These are phyloP conservation scores for Cladosporium halotolerans DNA, from an alignment of 2,329 filamentous ascomycete genomes.

Conservation along the genomic window DNA sequence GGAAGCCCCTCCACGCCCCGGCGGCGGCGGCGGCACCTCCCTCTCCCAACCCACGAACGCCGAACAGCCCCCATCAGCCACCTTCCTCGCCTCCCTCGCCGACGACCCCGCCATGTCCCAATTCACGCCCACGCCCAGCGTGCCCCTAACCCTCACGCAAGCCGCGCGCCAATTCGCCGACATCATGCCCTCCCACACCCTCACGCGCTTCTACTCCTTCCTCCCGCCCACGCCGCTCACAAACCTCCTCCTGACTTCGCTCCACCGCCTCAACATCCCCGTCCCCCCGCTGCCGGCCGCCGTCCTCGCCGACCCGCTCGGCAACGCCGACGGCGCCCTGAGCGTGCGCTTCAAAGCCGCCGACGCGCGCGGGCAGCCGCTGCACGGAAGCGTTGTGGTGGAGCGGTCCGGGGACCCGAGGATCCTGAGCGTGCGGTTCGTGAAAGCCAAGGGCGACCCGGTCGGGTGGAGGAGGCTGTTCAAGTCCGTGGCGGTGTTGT, in stretches of 20 bases:
- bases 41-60: constrained; percentile 21
- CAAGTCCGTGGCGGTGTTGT: constrained; percentile 85
- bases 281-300: constrained; percentile 39
- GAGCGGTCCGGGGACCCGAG: constrained; percentile 52
- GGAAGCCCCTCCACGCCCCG: constrained; percentile 65
- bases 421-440: constrained; percentile 71
- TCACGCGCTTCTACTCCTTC: constrained; percentile 88
- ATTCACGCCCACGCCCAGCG: constrained; percentile 71
- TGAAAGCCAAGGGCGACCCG: constrained; percentile 93
- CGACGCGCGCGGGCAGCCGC: constrained; percentile 63
- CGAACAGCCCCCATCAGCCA: constrained; percentile 17
- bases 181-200: constrained; percentile 77
- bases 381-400: constrained; percentile 70
- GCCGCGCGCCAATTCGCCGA: constrained; percentile 82
- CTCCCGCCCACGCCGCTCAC: constrained; percentile 69
- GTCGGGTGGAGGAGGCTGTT: constrained; percentile 95
- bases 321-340: constrained; percentile 39
- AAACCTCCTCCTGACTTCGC: constrained; percentile 69
- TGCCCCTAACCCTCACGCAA: constrained; percentile 81
- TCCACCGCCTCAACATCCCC: constrained; percentile 81
- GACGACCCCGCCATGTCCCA: constrained; percentile 82
- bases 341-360: constrained; percentile 55
- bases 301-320: constrained; percentile 1
- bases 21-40: constrained; percentile 26
- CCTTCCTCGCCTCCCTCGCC: constrained; percentile 57